Base-by-base conservation (phyloP, 2,329 filamentous ascomycete genomes). In the Chrysosporium queenslandicum region DNA sequence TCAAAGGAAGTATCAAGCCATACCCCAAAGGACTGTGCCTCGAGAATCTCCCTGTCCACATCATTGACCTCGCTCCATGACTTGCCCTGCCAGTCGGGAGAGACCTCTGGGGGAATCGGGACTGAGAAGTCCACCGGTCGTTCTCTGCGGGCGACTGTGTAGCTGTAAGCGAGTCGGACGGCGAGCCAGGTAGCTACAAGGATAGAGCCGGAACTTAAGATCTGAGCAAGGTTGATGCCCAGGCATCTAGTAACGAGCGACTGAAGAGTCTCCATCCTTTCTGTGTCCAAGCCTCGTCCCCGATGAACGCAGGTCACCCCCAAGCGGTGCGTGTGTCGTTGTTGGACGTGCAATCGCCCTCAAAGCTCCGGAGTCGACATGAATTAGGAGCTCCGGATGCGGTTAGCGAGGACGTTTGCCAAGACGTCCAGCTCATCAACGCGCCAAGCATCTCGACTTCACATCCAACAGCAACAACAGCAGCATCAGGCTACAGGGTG, bases 21-120 rank as follows among this genome's bases (percentile, higher is more conserved):
- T 55, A 71, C 69, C 43, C 69, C 68, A 20, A 62, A 60, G 51
- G 63, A 59, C 55, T 71, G 69, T n/a, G 62, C 64, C 50, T 69
- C 63, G 46, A 70, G 51, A 18, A 71, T 61, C 34, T 58, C 59
- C 58, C 61, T 68, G 52, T 66, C 63, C 42, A 63, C 56, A 8
- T 61, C 66, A 25, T 62, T 55, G 27, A 65, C 58, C 20, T 67
- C 64, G 16, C 66, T 66, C 69, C 69, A 71, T 11, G 63, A 61
- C 51, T 60, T 63, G 0, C 64, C 65, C 0, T 56, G 45, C 58
- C 62, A 64, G 40, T 63, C 59, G 1, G 63, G 54, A 23, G 62
- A 62, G 30, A 71, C 55, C 42, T 71, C 67, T 1, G 59, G 51
- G 0, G 69, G 69, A 5, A 68, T 49, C 3, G 68, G 66, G 1